These are phyloP conservation scores for Senna tora DNA, from an alignment of 306 rosid species.

Conservation along the genomic window DNA sequence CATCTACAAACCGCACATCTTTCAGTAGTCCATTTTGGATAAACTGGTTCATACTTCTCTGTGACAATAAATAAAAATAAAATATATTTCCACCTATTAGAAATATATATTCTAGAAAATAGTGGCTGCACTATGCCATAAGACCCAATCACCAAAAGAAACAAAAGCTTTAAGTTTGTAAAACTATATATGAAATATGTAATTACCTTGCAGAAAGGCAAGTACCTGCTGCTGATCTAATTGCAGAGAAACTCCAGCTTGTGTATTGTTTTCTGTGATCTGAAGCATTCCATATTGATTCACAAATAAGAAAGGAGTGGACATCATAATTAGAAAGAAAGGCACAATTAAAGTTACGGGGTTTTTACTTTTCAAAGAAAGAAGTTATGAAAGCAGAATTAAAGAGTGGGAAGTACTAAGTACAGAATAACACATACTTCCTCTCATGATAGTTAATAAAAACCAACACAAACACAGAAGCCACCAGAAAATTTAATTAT, in stretches of 20 bases:
- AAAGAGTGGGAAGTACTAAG: too few relatives aligned
- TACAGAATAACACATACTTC: too few relatives aligned
- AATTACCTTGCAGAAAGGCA: constrained; percentile 75
- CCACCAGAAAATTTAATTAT: too few relatives aligned
- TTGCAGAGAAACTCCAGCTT: constrained; percentile 51
- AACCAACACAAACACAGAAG: too few relatives aligned
- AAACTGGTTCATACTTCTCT: constrained; percentile 86
- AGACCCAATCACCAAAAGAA: constrained; percentile 22
- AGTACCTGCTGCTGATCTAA: constrained; percentile 73
- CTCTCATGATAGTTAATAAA: too few relatives aligned
- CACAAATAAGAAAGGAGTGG: constrained; percentile 32
- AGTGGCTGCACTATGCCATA: constrained; percentile 17
- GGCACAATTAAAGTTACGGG: neutral
- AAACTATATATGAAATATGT: constrained; percentile 23
- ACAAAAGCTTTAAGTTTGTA: constrained; percentile 34
- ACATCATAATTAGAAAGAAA: constrained; percentile 7
- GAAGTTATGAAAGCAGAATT: too few relatives aligned
- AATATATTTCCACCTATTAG: constrained; percentile 22
- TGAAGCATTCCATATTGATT: constrained; percentile 47
- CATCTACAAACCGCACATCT: constrained; percentile 98
- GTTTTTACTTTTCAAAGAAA: too few relatives aligned
- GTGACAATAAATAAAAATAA: constrained; percentile 46
- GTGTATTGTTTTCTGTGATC: constrained; percentile 66
- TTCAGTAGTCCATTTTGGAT: constrained; percentile 93
- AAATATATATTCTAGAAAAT: constrained; percentile 35